Evolutionary conservation across 495 filamentous ascomycete species (phyloP).

Genomic region (Aspergillus funiculosus): DNA sequence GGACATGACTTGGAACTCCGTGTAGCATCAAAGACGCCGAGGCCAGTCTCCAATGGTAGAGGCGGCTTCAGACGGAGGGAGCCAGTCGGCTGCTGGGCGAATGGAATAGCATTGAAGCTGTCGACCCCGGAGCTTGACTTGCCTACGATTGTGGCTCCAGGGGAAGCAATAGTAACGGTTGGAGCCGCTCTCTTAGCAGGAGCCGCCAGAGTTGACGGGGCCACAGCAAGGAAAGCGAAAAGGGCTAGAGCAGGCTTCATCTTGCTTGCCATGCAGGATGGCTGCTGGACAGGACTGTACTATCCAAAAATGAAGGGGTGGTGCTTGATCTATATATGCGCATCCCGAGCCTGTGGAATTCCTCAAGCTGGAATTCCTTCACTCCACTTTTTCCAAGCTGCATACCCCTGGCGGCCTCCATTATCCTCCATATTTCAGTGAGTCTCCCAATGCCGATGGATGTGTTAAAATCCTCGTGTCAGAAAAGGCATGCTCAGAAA

Average conservation of each 20-base stretch:
- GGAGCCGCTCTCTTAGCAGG: conserved; percentile 18
- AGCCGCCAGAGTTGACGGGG: conserved; percentile 12
- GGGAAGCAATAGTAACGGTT: conserved; percentile 42
- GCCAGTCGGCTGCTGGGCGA: conserved; percentile 55
- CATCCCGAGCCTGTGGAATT: not conserved
- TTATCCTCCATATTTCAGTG: too few species aligned
- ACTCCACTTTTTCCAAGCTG: too few species aligned
- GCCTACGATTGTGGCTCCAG: conserved; percentile 50
- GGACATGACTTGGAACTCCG: conserved; percentile 48
- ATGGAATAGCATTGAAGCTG: conserved; percentile 59
- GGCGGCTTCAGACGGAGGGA: conserved; percentile 55
- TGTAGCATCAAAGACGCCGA: conserved; percentile 49
- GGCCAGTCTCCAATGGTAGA: conserved; percentile 42
- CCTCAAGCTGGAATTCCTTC: too few species aligned
- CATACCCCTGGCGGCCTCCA: too few species aligned
- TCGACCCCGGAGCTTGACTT: conserved; percentile 33
- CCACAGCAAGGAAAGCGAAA: conserved; percentile 4
- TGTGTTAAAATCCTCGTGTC: too few species aligned
- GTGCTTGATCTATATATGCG: not conserved
- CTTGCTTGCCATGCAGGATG: not conserved
- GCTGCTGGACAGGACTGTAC: not conserved
- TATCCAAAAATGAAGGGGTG: not conserved
- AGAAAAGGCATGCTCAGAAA: too few species aligned
- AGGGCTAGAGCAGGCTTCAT: conserved; percentile 9
- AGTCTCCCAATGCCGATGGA: too few species aligned